A percentile compares a stretch with the other conserved stretches of the same genome.
Evolutionary conservation across 306 rosid species (phyloP).

Genomic region (Dryas octopetala): DNA sequence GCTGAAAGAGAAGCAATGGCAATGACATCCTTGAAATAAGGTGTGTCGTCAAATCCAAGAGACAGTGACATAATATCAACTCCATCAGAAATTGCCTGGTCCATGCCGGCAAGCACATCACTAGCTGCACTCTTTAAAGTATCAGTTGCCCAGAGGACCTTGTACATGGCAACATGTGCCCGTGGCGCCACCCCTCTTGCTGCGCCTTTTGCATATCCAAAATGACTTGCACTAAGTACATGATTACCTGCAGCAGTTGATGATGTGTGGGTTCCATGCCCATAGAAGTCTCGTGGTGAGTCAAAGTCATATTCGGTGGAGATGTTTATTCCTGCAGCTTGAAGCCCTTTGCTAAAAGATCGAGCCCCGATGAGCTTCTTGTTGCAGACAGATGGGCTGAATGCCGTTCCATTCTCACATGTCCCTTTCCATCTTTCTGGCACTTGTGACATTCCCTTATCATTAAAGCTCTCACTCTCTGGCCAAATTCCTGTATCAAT

Average conservation of each 20-base stretch:
- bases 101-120: constrained; percentile 21
- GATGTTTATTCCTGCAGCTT: not conserved
- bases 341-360: constrained; percentile 5
- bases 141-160: not conserved
- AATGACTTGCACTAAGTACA: constrained; percentile 4
- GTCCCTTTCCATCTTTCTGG: constrained; percentile 28
- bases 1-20: constrained; percentile 21
- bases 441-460: constrained; percentile 13
- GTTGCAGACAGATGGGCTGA: constrained; percentile 24
- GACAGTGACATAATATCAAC: constrained; percentile 19
- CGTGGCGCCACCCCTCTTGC: constrained; percentile 21
- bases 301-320: not conserved
- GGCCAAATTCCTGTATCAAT: constrained; percentile 31
- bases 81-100: constrained; percentile 21
- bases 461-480: constrained; percentile 38
- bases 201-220: constrained; percentile 25
- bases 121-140: not conserved
- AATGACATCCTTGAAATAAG: not conserved
- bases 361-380: constrained; percentile 28
- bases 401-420: constrained; percentile 16
- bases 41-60: not conserved
- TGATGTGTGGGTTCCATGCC: constrained; percentile 30
- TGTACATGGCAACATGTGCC: constrained; percentile 27
- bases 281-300: constrained; percentile 10
- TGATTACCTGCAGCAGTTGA: constrained; percentile 19